A percentile compares a stretch with the other conserved stretches of the same genome.
phyloP scores from a whole-genome alignment of 2,329 filamentous ascomycete genomes.

The Graphilbum ipis-grandicollis region DNA sequence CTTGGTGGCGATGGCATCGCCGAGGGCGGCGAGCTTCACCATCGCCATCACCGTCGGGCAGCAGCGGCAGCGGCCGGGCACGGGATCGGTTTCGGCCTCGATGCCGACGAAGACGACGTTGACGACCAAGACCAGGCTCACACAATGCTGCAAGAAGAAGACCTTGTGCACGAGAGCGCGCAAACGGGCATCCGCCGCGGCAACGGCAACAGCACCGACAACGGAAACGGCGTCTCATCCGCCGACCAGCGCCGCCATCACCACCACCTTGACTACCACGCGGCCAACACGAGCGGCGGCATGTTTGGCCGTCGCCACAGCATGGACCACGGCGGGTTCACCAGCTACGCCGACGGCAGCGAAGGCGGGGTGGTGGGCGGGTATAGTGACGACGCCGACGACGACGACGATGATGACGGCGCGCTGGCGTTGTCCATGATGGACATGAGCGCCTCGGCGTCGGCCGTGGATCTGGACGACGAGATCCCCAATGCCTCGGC shows the following conservation, averaged over 20 bases:
- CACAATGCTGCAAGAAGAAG: slow-evolving; percentile 42
- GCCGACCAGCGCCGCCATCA: neutral
- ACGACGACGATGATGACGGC: slow-evolving; percentile 9
- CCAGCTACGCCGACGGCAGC: neutral
- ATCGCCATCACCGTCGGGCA: slow-evolving; percentile 24
- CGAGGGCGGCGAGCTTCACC: slow-evolving; percentile 28
- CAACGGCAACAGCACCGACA: neutral
- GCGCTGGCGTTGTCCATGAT: slow-evolving; percentile 19
- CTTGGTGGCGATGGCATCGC: slow-evolving; percentile 36
- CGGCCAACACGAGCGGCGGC: neutral
- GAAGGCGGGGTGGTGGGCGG: neutral
- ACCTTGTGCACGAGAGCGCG: slow-evolving; percentile 23
- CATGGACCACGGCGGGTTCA: neutral
- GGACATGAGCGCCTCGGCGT: slow-evolving; percentile 49
- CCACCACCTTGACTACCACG: neutral
- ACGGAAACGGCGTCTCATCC: neutral
- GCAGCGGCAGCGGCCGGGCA: slow-evolving; percentile 36
- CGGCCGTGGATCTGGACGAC: slow-evolving; percentile 55
- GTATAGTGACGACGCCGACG: slow-evolving; percentile 5
- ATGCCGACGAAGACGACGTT: slow-evolving; percentile 33
- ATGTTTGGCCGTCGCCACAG: neutral
- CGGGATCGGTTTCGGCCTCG: slow-evolving; percentile 26
- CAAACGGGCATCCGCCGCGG: neutral
- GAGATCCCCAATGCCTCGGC: slow-evolving; percentile 39
- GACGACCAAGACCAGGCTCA: slow-evolving; percentile 32